These are phyloP conservation scores for Blepharisma undulans DNA, from an alignment of 169 alveolate species.

Conservation along the genomic window DNA sequence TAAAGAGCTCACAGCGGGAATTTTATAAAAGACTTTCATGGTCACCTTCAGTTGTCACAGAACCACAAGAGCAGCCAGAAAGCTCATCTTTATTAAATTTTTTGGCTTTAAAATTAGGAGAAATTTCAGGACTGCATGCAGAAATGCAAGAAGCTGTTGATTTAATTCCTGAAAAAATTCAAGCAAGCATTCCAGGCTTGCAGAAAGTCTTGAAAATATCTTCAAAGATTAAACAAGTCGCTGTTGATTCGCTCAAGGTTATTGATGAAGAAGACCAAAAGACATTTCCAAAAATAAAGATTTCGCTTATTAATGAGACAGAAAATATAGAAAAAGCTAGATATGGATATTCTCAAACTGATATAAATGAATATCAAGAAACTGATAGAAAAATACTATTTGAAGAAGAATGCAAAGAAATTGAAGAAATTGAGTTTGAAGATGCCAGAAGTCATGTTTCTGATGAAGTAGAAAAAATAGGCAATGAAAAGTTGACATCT, in stretches of 20 bases:
- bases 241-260: not conserved
- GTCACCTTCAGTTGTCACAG: not conserved
- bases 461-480: slow-evolving; percentile 57
- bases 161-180: not conserved
- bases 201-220: not conserved
- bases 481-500: not conserved
- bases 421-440: slow-evolving; percentile 89
- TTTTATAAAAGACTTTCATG: not conserved
- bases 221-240: not conserved
- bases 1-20: not conserved
- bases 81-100: not conserved
- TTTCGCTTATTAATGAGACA: not conserved
- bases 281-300: not conserved
- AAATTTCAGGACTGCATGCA: not conserved
- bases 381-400: not conserved
- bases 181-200: not conserved
- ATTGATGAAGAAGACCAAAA: slow-evolving; percentile 1
- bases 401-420: slow-evolving; percentile 84
- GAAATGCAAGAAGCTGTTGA: not conserved
- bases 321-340: not conserved
- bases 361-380: not conserved
- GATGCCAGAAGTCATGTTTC: slow-evolving; percentile 68
- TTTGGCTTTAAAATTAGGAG: not conserved
- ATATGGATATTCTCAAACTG: not conserved
- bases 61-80: not conserved